Conservation (phyloP, 2,329 filamentous ascomycete species). For the Neofusicoccum sp. region DNA sequence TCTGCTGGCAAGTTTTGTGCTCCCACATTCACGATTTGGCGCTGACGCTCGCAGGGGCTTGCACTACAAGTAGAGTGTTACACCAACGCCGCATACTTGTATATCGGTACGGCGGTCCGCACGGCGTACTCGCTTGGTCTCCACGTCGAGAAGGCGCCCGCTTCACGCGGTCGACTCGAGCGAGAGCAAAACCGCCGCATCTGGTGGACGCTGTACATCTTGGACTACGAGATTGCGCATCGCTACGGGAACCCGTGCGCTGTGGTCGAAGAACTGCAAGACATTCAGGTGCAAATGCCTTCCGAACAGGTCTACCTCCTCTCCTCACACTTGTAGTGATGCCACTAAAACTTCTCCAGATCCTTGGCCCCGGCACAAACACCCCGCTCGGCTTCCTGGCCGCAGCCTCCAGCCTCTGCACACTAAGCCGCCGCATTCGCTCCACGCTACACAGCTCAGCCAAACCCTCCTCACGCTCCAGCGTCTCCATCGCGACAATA, state of each 20-base stretch:
- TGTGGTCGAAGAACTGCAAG: slow-evolving; percentile 34
- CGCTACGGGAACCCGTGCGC: slow-evolving; percentile 35
- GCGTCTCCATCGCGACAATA: slow-evolving; percentile 35
- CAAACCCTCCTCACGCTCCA: slow-evolving; percentile 25
- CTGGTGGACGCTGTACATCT: slow-evolving; percentile 38
- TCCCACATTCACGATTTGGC: background rate
- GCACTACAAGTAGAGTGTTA: slow-evolving; percentile 35
- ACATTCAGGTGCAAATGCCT: slow-evolving; percentile 31
- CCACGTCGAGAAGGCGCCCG: slow-evolving; percentile 34
- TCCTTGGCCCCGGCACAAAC: slow-evolving; percentile 34
- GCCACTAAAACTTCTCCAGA: slow-evolving; percentile 21
- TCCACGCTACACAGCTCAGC: slow-evolving; percentile 35
- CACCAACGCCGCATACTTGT: slow-evolving; percentile 35
- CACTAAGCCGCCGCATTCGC: slow-evolving; percentile 35
- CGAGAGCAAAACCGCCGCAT: slow-evolving; percentile 36
- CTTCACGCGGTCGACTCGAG: slow-evolving; percentile 28
- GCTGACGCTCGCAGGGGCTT: slow-evolving; percentile 22
- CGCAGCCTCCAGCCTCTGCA: slow-evolving; percentile 31
- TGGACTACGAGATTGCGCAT: slow-evolving; percentile 37
- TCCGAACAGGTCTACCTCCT: slow-evolving; percentile 32
- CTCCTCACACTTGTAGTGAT: background rate
- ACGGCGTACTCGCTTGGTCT: slow-evolving; percentile 38
- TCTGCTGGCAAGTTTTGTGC: slow-evolving; percentile 30
- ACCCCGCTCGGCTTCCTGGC: slow-evolving; percentile 34
- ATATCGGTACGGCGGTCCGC: slow-evolving; percentile 36